phyloP scores from a whole-genome alignment of 768 basidiomycete genomes.

The Suillus ampliporus region DNA sequence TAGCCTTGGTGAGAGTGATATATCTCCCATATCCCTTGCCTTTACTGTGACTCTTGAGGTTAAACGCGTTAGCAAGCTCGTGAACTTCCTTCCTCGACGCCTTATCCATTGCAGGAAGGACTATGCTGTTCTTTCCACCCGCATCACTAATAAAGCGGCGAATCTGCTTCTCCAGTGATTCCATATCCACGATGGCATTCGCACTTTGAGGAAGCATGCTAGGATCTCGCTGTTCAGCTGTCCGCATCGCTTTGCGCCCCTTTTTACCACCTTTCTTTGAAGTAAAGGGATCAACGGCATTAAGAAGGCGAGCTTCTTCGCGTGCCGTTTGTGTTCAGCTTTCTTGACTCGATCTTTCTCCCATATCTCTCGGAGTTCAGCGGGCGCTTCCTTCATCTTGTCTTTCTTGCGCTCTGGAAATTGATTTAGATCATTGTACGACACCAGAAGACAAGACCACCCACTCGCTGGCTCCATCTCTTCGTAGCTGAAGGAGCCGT shows the following conservation, averaged over 20 bases:
- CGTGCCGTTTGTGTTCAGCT: conserved; percentile 75
- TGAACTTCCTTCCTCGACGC: conserved; percentile 75
- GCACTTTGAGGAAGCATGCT: conserved; percentile 37
- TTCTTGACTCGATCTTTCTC: conserved; percentile 84
- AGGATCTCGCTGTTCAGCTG: conserved; percentile 56
- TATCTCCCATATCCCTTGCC: conserved; percentile 74
- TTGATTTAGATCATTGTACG: conserved; percentile 3
- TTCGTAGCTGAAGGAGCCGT: conserved; percentile 24
- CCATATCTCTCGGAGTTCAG: conserved; percentile 73
- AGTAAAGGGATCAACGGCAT: conserved; percentile 66
- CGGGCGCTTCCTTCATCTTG: conserved; percentile 55
- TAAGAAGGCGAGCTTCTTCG: conserved; percentile 56
- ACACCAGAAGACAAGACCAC: conserved; percentile 29
- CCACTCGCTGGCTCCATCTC: conserved; percentile 54
- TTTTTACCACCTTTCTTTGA: conserved; percentile 71
- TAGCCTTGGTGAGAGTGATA: conserved; percentile 77
- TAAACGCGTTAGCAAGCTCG: conserved; percentile 79
- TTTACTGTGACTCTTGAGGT: conserved; percentile 77
- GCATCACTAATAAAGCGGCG: conserved; percentile 67
- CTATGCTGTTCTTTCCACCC: conserved; percentile 57
- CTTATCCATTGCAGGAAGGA: conserved; percentile 82
- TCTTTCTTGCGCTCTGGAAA: conserved; percentile 47
- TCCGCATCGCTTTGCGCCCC: conserved; percentile 68
- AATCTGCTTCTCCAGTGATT: conserved; percentile 73
- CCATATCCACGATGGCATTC: conserved; percentile 65